phyloP scores from a whole-genome alignment of 345 rosid genomes.

The Linum tenue region DNA sequence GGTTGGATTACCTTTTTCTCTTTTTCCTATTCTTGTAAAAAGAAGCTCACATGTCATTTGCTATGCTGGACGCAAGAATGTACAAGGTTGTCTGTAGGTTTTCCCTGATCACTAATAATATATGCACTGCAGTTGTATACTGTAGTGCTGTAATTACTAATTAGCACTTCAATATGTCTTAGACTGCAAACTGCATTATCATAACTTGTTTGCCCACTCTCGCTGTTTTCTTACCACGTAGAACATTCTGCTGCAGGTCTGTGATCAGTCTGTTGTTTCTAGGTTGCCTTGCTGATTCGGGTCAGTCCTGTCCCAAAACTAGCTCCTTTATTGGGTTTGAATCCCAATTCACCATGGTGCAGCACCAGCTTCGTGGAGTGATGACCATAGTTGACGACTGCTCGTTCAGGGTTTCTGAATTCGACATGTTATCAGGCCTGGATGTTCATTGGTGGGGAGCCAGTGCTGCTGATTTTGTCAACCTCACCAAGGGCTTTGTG shows the following conservation, averaged over 20 bases:
- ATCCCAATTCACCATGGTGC: conserved; percentile 69
- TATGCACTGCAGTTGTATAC: not conserved
- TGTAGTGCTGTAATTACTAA: not conserved
- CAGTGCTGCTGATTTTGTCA: conserved; percentile 34
- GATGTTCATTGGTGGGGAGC: conserved; percentile 92
- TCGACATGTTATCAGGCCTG: conserved; percentile 73
- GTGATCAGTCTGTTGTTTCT: conserved; percentile 22
- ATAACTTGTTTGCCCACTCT: not conserved
- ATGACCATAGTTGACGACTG: conserved; percentile 68
- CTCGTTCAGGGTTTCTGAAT: conserved; percentile 64
- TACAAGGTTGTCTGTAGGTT: not conserved
- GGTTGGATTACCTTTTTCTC: not conserved
- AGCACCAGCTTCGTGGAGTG: conserved; percentile 76
- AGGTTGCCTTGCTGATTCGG: conserved; percentile 38
- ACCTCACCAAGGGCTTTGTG: conserved; percentile 59
- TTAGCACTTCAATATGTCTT: not conserved
- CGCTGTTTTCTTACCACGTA: not conserved
- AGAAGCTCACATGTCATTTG: not conserved
- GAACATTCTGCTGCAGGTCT: not conserved
- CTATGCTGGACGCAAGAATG: not conserved
- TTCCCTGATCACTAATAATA: not conserved
- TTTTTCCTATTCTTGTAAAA: not conserved
- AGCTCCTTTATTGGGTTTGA: conserved; percentile 51
- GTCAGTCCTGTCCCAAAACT: conserved; percentile 42
- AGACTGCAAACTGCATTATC: not conserved